Conservation (phyloP, 2,329 filamentous ascomycete genomes). For the Colletotrichum sublineola region DNA sequence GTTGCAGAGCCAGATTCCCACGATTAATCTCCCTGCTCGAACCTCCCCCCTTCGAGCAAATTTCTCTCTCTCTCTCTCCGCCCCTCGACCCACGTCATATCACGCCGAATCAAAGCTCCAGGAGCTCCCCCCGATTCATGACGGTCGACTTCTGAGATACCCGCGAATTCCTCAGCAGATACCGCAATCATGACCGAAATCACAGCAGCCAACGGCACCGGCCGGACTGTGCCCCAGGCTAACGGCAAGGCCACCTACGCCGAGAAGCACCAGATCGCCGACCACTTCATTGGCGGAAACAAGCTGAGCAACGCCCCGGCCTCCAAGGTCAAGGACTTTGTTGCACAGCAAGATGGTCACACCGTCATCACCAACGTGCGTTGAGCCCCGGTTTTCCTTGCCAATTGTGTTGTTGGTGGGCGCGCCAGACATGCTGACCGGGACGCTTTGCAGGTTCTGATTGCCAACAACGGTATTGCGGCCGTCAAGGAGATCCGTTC, state of each 20-base stretch:
- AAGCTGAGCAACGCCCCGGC: conserved; percentile 83
- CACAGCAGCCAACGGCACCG: conserved; percentile 57
- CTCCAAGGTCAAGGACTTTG: conserved; percentile 96
- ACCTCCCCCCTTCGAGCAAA: conserved; percentile 38
- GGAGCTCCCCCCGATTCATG: conserved; percentile 40
- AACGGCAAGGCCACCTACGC: conserved; percentile 78
- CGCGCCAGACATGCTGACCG: conserved; percentile 28
- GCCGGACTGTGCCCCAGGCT: conserved; percentile 63
- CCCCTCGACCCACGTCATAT: conserved; percentile 11
- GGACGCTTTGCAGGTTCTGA: conserved; percentile 78
- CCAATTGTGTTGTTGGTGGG: background rate
- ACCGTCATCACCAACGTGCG: conserved; percentile 98
- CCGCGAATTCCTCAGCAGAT: conserved; percentile 28
- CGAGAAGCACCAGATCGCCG: conserved; percentile 83
- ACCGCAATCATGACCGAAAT: conserved; percentile 63
- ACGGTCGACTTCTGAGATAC: conserved; percentile 42
- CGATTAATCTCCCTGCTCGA: conserved; percentile 40
- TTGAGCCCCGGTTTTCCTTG: conserved; percentile 31
- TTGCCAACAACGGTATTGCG: conserved; percentile 99
- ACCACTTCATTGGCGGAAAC: conserved; percentile 98
- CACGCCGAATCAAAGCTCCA: conserved; percentile 34
- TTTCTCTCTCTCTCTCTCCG: background rate
- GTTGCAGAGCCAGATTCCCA: conserved; percentile 28
- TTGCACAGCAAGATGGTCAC: conserved; percentile 89
- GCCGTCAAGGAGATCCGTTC: conserved; percentile 99